Base-by-base conservation (phyloP, 2,329 filamentous ascomycete species). In the Catunica adiposa region DNA sequence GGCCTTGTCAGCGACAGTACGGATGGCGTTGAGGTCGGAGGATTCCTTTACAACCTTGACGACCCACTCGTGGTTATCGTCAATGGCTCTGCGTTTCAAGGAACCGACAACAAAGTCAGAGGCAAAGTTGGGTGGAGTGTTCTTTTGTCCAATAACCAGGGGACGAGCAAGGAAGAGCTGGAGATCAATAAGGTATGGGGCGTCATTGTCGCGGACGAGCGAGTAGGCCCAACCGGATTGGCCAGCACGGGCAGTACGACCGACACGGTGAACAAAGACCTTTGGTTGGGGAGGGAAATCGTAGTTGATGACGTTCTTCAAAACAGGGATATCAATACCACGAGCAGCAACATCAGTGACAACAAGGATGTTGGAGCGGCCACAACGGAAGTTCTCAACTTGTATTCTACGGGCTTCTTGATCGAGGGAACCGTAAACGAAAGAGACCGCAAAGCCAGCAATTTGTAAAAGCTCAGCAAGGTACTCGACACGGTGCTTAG, bases 221-320 rank as follows among this genome's bases (percentile, higher is more conserved):
- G 87, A 96, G 70, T 95, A 98, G 70, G 84, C 86, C 92, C 92
- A 97, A 60, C 92, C 92, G 61, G 84, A 81, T 63, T 88, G 83
- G 14, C 90, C 92, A 47, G 94, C 94, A 77, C 92, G 82, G 42
- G 92, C 94, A 25, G 94, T 98, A 70, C 92, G 83, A 63, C 92
- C 92, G 50, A 98, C 92, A 66, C 92, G 83, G 69, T 98, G 92
- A 26, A 98, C 85, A 63, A 94, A 98, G 44, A 98, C 82, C 70
- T 98, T 98, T 20, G 92, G 88, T 64, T 97, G 92, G 1, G 90
- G 86, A 2, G 92, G 90, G 61, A 98, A 98, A 65, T 97, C 90
- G 69, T 94, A 98, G 73, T 98, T 97, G 73, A 98, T 90, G 58
- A 98, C 92, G 66, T 98, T 97, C 56, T 88, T 89, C 37, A 98